These are phyloP conservation scores for Ailanthus altissimus DNA, from an alignment of 345 rosid genomes.

Conservation along the genomic window DNA sequence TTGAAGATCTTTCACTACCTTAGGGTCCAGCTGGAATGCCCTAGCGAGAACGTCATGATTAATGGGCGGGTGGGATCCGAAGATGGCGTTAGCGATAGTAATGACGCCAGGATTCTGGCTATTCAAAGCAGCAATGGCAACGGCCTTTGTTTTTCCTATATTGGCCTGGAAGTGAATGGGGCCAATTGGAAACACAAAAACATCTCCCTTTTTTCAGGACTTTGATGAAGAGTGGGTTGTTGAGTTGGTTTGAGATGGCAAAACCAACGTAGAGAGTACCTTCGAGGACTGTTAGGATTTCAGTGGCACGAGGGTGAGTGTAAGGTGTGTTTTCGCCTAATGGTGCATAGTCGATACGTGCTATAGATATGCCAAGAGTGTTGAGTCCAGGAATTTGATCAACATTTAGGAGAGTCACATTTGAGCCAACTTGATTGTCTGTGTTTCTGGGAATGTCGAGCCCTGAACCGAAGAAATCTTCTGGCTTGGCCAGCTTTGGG, in stretches of 20 bases:
- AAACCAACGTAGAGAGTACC: conserved; percentile 35
- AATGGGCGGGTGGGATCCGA: conserved; percentile 27
- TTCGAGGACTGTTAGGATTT: conserved; percentile 26
- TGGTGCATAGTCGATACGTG: conserved; percentile 33
- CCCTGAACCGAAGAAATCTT: conserved; percentile 32
- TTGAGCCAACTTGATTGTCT: conserved; percentile 15
- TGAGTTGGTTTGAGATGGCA: conserved; percentile 20
- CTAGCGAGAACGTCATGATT: conserved; percentile 19
- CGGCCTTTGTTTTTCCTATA: conserved; percentile 9
- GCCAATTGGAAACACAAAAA: conserved; percentile 33
- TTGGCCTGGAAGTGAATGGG: conserved; percentile 34
- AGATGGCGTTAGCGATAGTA: conserved; percentile 16
- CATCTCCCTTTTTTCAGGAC: conserved; percentile 28
- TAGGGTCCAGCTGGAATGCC: conserved; percentile 29
- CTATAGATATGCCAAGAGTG: conserved; percentile 30
- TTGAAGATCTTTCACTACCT: conserved; percentile 17
- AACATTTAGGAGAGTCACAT: conserved; percentile 13
- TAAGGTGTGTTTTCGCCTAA: conserved; percentile 38
- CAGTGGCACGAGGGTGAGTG: conserved; percentile 32
- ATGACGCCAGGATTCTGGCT: conserved; percentile 36
- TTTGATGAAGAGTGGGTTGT: conserved; percentile 22
- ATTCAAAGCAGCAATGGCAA: conserved; percentile 19
- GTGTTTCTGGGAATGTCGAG: conserved; percentile 26
- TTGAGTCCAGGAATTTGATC: conserved; percentile 30
- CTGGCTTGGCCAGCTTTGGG: background rate